Base-by-base conservation (phyloP, 192 early-diverging fungal species). In the Cetraspora pellucida region DNA sequence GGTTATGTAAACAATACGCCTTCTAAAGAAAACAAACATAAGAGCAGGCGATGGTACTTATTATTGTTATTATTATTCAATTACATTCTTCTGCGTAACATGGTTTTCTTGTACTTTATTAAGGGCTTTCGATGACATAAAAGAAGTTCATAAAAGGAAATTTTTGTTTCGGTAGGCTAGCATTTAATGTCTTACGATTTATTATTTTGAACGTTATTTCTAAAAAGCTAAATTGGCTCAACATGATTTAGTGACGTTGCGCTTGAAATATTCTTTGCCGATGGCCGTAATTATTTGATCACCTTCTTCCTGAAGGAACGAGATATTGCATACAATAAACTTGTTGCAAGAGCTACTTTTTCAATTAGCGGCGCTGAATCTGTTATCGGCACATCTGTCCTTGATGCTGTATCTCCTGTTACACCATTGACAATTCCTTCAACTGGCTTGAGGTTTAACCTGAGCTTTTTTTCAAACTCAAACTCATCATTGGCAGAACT, bases 231-330 rank as follows among this genome's bases (percentile, higher is more conserved):
- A 69, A 1, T 46, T 6, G 6, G 9, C 47, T 69, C 8, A 23
- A 4, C n/a, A 19, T 45, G 82, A 46, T 72, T 83, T 60, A 77
- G 92, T 30, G 91, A 92, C 70, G 89, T 90, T 52, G 93, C 92
- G 13, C 50, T 95, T 10, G 94, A 95, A 80, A 78, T 94, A 27
- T 95, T 95, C 76, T 94, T 95, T 77, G 77, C 84, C 1, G 91
- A 95, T 80, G 88, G 90, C 11, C 86, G 87, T 7, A 93, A 89
- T 79, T 90, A 87, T 49, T 77, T 95, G 17, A 91, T 95, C 77
- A 95, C 90, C 54, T 84, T 95, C 57, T 82, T 86, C 30, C 30
- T 84, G 30, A 79, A 85, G n/a, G 86, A 91, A 70, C 82, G 92
- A 46, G 92, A 93, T 57, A 76, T 83, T 27, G 84, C 93, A 7